Percentiles rank a stretch among this genome's conserved stretches.
Conservation (phyloP, 768 basidiomycete species). For the Boletus sp. region DNA sequence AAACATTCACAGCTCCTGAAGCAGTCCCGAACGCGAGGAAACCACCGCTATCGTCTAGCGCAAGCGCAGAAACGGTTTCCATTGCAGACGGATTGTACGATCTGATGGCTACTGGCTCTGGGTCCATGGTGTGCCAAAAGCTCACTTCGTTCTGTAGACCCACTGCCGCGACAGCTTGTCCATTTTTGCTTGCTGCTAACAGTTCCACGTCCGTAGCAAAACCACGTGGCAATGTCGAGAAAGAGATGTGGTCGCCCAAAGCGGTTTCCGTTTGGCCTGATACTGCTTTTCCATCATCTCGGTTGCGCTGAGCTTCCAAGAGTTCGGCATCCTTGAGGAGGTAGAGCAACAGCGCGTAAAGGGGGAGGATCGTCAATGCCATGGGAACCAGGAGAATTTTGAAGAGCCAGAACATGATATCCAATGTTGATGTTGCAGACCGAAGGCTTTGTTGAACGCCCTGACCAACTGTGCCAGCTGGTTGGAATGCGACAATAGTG, state of each 20-base stretch:
- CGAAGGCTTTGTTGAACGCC: slow-evolving; percentile 35
- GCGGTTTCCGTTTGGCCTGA: slow-evolving; percentile 24
- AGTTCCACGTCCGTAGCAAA: slow-evolving; percentile 83
- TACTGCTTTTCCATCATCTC: slow-evolving; percentile 42
- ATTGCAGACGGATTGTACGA: slow-evolving; percentile 41
- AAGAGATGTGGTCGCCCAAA: slow-evolving; percentile 47
- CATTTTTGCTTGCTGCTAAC: slow-evolving; percentile 65
- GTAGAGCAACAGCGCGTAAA: slow-evolving; percentile 80
- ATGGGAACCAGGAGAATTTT: slow-evolving; percentile 88
- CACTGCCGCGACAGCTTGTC: slow-evolving; percentile 63
- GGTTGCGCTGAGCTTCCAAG: slow-evolving; percentile 78
- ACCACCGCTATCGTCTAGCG: slow-evolving; percentile 57
- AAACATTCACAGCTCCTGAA: slow-evolving; percentile 61
- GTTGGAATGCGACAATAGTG: slow-evolving; percentile 64
- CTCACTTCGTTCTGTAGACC: slow-evolving; percentile 76
- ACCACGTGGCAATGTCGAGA: slow-evolving; percentile 74
- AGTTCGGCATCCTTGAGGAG: slow-evolving; percentile 89
- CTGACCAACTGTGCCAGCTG: slow-evolving; percentile 32
- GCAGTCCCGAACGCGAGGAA: slow-evolving; percentile 72
- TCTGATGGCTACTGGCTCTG: slow-evolving; percentile 44
- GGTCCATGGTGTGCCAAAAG: slow-evolving; percentile 56
- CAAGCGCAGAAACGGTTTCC: slow-evolving; percentile 56
- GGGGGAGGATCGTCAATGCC: slow-evolving; percentile 61
- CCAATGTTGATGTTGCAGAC: slow-evolving; percentile 47
- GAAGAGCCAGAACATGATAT: slow-evolving; percentile 65